phyloP scores from a whole-genome alignment of 2,329 filamentous ascomycete species.

The Fusarium sp. region DNA sequence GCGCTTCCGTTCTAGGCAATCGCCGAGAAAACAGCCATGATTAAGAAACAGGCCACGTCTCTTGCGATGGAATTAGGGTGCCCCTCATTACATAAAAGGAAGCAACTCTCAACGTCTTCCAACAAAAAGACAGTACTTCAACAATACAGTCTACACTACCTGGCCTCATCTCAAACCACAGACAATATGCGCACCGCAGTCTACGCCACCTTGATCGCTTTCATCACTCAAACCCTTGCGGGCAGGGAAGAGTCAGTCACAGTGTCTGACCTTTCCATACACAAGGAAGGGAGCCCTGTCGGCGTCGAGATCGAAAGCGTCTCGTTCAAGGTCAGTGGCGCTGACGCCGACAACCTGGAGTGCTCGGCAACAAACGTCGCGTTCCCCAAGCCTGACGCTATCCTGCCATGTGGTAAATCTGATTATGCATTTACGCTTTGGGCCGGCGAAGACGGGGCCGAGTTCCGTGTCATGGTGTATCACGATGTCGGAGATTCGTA shows the following conservation, averaged over 20 bases:
- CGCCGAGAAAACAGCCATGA: not conserved
- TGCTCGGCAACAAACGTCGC: conserved; percentile 29
- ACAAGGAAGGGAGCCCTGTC: conserved; percentile 17
- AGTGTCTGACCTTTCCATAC: conserved; percentile 27
- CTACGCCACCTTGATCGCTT: conserved; percentile 12
- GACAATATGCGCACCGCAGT: conserved; percentile 26
- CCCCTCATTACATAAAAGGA: not conserved
- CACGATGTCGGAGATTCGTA: conserved; percentile 27
- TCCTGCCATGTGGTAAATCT: conserved; percentile 14
- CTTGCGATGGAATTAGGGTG: not conserved
- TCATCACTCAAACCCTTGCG: conserved; percentile 9
- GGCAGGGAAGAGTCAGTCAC: conserved; percentile 21
- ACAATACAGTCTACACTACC: not conserved
- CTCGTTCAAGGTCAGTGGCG: conserved; percentile 30
- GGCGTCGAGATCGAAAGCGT: conserved; percentile 15
- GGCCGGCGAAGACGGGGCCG: not conserved
- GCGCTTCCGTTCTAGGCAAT: no score
- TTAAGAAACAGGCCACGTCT: conserved; percentile 3
- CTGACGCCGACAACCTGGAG: conserved; percentile 17
- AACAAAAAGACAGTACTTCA: not conserved
- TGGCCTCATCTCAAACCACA: not conserved
- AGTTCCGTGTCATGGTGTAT: conserved; percentile 25
- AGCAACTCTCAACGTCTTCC: not conserved
- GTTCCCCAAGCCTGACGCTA: conserved; percentile 19
- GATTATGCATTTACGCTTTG: conserved; percentile 22